Evolutionary conservation across 2,329 filamentous ascomycete genomes (phyloP), one percentile per base, ranked within the genome.

Genomic region (Trichophaea hybrida): DNA sequence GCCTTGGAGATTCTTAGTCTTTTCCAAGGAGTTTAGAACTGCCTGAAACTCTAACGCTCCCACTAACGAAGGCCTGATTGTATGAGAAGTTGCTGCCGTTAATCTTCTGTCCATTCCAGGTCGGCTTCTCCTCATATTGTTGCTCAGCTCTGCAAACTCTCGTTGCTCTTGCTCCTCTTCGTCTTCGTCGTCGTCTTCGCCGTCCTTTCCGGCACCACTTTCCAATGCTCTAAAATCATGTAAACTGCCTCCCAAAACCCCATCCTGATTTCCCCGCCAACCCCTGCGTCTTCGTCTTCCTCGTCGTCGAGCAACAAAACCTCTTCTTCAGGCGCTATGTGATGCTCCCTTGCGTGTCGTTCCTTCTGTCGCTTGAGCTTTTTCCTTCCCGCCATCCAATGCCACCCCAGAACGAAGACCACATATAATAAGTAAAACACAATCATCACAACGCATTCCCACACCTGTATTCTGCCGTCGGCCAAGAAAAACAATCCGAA

Each of bases 21-120:
- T 86, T 68, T 94, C 84, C 59, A 98, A 74, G 2, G 89, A 89
- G n/a, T 87, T 85, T 50, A 98, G 75, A 2, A 95, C 85, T 1
- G 91, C 91, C 67, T 90, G 81, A 68, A 98, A 98, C 72, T 98
- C 93, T 59, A 98, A 76, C 6, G 88, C 93, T 48, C 93, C 93
- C 2, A 98, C 85, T 51, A 98, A 75, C 75, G 93, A 97, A 1
- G 93, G 91, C 48, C 93, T 80, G 63, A 98, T 96, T 0, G 89
- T 40, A 33, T 65, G 63, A 8, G 67, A 86, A 5, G 84, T 91
- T 62, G 90, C 79, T 1, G 88, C 82, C 51, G 78, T 88, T 65
- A 84, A 84, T 65, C 85, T 81, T 64, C 82, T 79, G 49, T 78
- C 78, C 51, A 81, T 77, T 35, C 76, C 75, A 0, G 86, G 81